Base-by-base conservation (phyloP, 352 stramenopile genomes). In the Phytophthora fragariae region DNA sequence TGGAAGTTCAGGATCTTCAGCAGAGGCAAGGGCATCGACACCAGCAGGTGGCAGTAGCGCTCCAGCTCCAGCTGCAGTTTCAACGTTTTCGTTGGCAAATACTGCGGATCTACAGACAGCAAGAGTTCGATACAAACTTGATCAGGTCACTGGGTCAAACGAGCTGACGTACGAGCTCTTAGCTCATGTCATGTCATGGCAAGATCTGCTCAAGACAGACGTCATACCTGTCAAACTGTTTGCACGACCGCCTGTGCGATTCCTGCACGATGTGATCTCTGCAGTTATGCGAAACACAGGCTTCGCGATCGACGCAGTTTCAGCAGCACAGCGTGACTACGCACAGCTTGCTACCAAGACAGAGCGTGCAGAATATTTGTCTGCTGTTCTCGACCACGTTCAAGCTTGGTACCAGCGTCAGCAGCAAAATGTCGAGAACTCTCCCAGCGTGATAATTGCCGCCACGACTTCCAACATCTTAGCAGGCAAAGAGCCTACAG, bases 211-310 rank as follows among this genome's bases (percentile, higher is more conserved):
- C 1, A 95, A 95, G 65, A 92, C 88, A 5, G 77, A 73, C 14
- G 68, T 86, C 7, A 61, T 95, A 0, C 88, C 89, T 5, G 72
- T 72, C 3, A 96, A 96, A 57, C 69, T 96, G 1, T 95, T 95
- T 71, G 75, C 76, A 10, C 79, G 88, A 6, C 89, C 88, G n/a
- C 88, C 89, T 0, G 85, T 96, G 56, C 85, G 89, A 12, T 96
- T 96, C 49, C 58, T 96, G 1, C 89, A 95, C 59, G 89, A 96
- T 61, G 64, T 95, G 19, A 88, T 94, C 56, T 93, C 86, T 1
- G 71, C 83, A 5, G 80, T 93, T 15, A 91, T 92, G 53, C 60
- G 74, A 44, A 94, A 86, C 72, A 96, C 89, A 21, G 83, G 79
- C 0, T 96, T 80, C n/a, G 63, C 72, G 0, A 65, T 53, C 19